A percentile compares a stretch with the other conserved stretches of the same genome.
phyloP scores from a whole-genome alignment of 768 basidiomycete species.

The Tricholoma sp. region DNA sequence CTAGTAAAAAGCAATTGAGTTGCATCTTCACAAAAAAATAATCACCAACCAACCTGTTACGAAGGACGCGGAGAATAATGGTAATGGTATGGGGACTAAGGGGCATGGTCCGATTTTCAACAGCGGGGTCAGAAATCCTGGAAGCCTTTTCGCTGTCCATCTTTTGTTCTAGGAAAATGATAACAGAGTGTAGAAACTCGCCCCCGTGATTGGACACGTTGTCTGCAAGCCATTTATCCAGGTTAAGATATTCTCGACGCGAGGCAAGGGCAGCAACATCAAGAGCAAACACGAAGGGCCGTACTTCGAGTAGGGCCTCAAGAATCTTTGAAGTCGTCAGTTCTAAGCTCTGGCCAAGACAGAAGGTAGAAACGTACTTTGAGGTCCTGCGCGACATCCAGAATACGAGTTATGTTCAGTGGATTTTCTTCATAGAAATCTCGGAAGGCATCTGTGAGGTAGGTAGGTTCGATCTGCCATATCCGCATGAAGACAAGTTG shows the following conservation, averaged over 20 bases:
- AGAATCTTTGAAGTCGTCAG: slow-evolving; percentile 54
- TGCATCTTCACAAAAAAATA: neutral
- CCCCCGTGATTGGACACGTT: slow-evolving; percentile 77
- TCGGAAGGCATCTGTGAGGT: slow-evolving; percentile 83
- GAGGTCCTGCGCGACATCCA: slow-evolving; percentile 93
- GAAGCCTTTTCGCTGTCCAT: slow-evolving; percentile 84
- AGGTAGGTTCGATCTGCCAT: slow-evolving; percentile 85
- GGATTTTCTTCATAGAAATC: slow-evolving; percentile 92
- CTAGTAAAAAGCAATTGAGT: slow-evolving; percentile 29
- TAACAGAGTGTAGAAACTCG: slow-evolving; percentile 83
- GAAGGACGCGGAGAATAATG: slow-evolving; percentile 85
- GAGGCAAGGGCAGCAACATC: slow-evolving; percentile 94
- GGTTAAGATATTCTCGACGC: slow-evolving; percentile 87
- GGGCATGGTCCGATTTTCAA: slow-evolving; percentile 79
- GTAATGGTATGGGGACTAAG: slow-evolving; percentile 87
- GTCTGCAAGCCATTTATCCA: slow-evolving; percentile 95
- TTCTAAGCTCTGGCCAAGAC: neutral
- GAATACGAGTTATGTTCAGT: slow-evolving; percentile 88
- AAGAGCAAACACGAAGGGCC: slow-evolving; percentile 84
- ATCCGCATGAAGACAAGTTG: slow-evolving; percentile 96
- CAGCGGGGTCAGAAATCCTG: slow-evolving; percentile 70
- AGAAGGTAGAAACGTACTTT: slow-evolving; percentile 49
- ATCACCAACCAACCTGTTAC: slow-evolving; percentile 60
- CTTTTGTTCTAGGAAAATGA: slow-evolving; percentile 88
- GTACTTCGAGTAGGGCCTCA: slow-evolving; percentile 86